Evolutionary conservation across 2,329 filamentous ascomycete genomes (phyloP), one percentile per base, ranked within the genome.

Genomic region (Penicillium italicum): DNA sequence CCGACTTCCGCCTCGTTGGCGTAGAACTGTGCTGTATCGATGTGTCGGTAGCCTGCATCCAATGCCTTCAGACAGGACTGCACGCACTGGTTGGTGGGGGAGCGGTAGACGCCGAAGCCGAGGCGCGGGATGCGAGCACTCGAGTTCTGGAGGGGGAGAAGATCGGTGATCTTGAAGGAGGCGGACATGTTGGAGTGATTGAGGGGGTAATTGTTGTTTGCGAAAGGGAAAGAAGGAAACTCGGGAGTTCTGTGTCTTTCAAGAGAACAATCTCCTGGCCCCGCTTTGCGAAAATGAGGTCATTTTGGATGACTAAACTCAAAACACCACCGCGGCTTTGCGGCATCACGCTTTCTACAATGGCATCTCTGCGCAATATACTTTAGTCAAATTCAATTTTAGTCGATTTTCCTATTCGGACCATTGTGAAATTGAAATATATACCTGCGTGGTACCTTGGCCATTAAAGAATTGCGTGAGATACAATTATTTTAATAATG

Each of bases 81-180:
- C 10, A 80, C 76, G 69, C 85, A 88, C 58, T 78, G 76, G 40
- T 79, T 68, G 36, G 76, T 69, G 3, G 78, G 77, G 6, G 85
- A 84, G 57, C 80, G 81, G 73, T 88, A 91, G 57, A 90, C 86
- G 47, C 88, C 88, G 65, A 90, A 89, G 12, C 87, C 88, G 10
- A 91, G 79, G 28, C 79, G 79, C 24, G 88, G 88, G 18, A 90
- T 86, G 52, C 74, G 74, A 61, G 79, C 71, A 33, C 70, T 63
- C 48, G 77, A 79, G 54, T 81, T 80, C 31, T 76, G 74, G 37
- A 85, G 77, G 40, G 79, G 70, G 37, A 84, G 68, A 22, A 74
- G 73, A 57, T 81, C 79, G 22, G 75, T 73, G 56, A 84, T 72
- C 53, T 72, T 71, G 58, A 79, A 69, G 38, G 74, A 71, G 31